Base-by-base conservation (phyloP, 2,329 filamentous ascomycete species). In the Mycosphaerella arachidis region DNA sequence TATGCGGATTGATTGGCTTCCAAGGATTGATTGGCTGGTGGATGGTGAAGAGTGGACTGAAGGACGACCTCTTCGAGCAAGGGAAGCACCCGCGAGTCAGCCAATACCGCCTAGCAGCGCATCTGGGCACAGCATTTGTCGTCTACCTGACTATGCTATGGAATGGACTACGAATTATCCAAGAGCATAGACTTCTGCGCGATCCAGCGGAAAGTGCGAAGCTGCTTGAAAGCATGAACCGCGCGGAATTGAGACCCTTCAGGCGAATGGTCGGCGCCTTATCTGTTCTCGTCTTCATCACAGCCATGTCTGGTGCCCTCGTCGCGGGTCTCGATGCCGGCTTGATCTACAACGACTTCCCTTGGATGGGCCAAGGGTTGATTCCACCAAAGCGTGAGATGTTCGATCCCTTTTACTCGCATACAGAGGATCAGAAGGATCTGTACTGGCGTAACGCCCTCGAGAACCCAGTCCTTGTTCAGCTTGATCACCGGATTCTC, bases 331-430 rank as follows among this genome's bases (percentile, higher is more conserved):
- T 99, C 13, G 94, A 99, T 72, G 94, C 94, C 8, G 94, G 94
- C 8, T 82, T 99, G 58, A 97, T 99, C 76, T 99, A 99, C 81
- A 99, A 99, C 74, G 92, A 99, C 76, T 97, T 99, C 75, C 94
- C 94, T 6, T 90, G 84, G 76, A 99, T 99, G 94, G 94, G 94
- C 8, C 76, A 85, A 3, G 91, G 92, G 10, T 79, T 96, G 24
- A 82, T 91, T 0, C 93, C 93, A 1, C 93, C 93, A 0, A 85
- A 83, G 71, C 82, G 85, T 9, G 93, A 97, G 78, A 86, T 97
- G 33, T 92, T 91, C 75, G 88, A 93, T 71, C 80, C 84, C 40
- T 95, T 91, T 78, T 97, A 97, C 82, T 88, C 86, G 59, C 89
- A 92, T 70, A 84, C 83, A 59, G 81, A 87, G 45, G 91, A 96